These are phyloP conservation scores for Ustulina deusta DNA, from an alignment of 2,329 filamentous ascomycete genomes.

Conservation along the genomic window DNA sequence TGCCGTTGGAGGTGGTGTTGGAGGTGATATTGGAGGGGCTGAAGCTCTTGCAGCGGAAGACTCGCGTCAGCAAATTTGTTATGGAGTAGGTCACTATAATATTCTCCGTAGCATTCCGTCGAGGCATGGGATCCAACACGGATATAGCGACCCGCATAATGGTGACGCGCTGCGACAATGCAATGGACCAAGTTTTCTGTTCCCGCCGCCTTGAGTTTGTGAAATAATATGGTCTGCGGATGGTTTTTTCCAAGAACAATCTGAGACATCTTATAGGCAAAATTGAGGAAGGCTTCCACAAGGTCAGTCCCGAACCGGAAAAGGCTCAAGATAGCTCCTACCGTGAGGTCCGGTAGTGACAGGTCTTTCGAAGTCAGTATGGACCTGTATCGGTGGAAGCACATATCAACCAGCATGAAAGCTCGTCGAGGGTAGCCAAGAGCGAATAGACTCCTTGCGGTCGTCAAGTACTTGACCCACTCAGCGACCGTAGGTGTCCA, in stretches of 20 bases:
- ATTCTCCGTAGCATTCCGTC: constrained; percentile 3
- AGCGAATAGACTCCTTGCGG: not conserved
- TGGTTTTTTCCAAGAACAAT: constrained; percentile 11
- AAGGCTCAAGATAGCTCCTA: not conserved
- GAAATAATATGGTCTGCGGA: constrained; percentile 14
- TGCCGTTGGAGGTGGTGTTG: not conserved
- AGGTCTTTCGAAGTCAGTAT: not conserved
- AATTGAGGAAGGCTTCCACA: constrained; percentile 2
- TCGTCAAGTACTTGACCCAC: not conserved
- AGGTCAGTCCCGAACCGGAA: not conserved
- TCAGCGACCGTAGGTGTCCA: not conserved
- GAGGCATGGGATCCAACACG: constrained; percentile 5
- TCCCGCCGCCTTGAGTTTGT: not conserved
- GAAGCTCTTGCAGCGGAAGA: not conserved
- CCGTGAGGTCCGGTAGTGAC: not conserved
- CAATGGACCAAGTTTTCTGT: constrained; percentile 4
- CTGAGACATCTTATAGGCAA: constrained; percentile 10
- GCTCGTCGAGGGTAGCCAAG: not conserved
- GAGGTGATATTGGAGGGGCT: constrained; percentile 2
- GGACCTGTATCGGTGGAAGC: constrained; percentile 16
- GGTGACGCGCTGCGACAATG: not conserved
- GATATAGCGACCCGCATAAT: not conserved
- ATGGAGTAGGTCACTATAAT: constrained; percentile 4
- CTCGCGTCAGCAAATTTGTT: not conserved
- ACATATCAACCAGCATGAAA: constrained; percentile 14